phyloP scores from a whole-genome alignment of 371 early-diverging fungal species.

The Saksenaea vasiformis region DNA sequence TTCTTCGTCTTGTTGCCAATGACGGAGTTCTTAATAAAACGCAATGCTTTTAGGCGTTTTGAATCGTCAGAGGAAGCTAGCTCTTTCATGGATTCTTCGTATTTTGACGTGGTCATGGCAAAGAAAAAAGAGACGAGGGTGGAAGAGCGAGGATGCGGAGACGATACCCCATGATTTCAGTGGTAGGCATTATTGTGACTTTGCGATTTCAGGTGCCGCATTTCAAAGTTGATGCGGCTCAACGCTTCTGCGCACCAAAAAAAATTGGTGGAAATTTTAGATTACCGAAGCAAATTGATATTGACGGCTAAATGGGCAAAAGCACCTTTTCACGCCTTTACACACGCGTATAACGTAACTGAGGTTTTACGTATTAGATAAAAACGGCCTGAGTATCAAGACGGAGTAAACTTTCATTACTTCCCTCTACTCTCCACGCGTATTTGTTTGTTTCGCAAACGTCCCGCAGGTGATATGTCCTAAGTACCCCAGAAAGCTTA shows the following conservation, averaged over 20 bases:
- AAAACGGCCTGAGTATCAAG: too few relatives aligned
- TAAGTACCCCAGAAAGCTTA: too few relatives aligned
- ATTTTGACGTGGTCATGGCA: slow-evolving; percentile 60
- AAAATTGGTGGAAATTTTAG: too few relatives aligned
- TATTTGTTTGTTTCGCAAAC: too few relatives aligned
- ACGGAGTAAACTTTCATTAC: too few relatives aligned
- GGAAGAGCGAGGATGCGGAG: background rate
- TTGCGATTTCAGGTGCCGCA: background rate
- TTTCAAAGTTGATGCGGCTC: background rate
- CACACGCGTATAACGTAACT: too few relatives aligned
- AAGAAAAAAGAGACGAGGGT: background rate
- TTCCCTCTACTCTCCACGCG: too few relatives aligned
- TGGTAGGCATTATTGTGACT: slow-evolving; percentile 2
- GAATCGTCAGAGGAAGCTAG: slow-evolving; percentile 43
- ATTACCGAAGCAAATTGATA: too few relatives aligned
- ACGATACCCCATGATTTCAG: background rate
- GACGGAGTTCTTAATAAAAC: slow-evolving; percentile 83
- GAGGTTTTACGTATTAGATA: too few relatives aligned
- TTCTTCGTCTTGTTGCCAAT: slow-evolving; percentile 89
- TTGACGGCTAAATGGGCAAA: too few relatives aligned
- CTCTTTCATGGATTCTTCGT: slow-evolving; percentile 60
- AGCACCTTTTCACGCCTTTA: too few relatives aligned
- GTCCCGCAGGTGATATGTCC: too few relatives aligned
- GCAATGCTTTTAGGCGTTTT: slow-evolving; percentile 62
- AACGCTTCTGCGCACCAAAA: background rate